Evolutionary conservation across 192 early-diverging fungal species (phyloP).

Genomic region (Dispira simplex): DNA sequence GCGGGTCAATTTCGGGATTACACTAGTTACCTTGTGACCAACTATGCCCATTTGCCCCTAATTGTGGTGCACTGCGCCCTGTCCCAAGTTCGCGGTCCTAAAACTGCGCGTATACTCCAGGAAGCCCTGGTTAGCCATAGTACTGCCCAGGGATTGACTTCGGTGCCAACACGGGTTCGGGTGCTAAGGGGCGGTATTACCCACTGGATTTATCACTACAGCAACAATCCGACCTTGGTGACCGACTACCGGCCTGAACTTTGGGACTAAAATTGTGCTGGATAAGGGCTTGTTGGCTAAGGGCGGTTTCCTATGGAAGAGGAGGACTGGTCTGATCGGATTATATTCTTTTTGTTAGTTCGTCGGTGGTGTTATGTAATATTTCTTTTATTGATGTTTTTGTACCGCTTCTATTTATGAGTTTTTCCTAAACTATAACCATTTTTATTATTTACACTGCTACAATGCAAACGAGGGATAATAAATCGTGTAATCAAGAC

Average conservation of each 20-base stretch:
- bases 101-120: constrained; percentile 44
- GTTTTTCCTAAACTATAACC: too few relatives aligned
- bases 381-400: too few relatives aligned
- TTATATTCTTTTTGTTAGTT: too few relatives aligned
- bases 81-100: constrained; percentile 71
- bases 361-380: too few relatives aligned
- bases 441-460: too few relatives aligned
- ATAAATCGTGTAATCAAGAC: too few relatives aligned
- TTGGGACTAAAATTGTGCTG: constrained; percentile 17
- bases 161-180: constrained; percentile 28
- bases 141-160: constrained; percentile 9
- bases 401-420: too few relatives aligned
- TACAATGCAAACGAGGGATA: too few relatives aligned
- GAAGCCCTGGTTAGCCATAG: constrained; percentile 22
- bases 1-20: constrained; percentile 36
- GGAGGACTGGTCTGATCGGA: too few relatives aligned
- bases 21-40: constrained; percentile 24
- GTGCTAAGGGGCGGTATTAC: constrained; percentile 50
- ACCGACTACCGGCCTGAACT: constrained; percentile 36
- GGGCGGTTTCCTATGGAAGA: too few relatives aligned
- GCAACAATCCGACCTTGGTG: constrained; percentile 35
- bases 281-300: too few relatives aligned
- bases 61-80: constrained; percentile 80
- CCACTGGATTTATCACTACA: constrained; percentile 41
- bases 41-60: constrained; percentile 39